Base-by-base conservation (phyloP, 2,329 filamentous ascomycete species). In the Ceratocystis lukuohia region DNA sequence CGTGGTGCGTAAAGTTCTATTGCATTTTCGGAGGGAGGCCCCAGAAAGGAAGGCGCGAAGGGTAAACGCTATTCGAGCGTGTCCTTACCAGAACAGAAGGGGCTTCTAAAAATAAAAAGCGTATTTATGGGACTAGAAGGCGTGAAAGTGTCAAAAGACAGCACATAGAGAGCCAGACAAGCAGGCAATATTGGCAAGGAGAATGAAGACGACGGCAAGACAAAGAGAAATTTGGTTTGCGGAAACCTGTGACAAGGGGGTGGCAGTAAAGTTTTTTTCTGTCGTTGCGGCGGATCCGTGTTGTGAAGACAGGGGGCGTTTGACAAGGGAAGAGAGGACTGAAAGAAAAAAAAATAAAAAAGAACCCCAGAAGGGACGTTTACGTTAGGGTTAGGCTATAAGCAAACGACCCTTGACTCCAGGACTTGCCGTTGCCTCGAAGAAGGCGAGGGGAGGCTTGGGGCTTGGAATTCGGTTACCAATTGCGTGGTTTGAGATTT, bases 211-310 rank as follows among this genome's bases (percentile, higher is more conserved):
- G 37, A 48, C 41, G n/a, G 7, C 44, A 45, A 22, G 44, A 37
- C 30, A 45, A 41, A 30, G 28, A 45, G 22, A 20, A 15, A 25
- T 20, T 17, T 62, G 59, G 44, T 62, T 20, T 44, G 22, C 59
- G 22, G 59, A 28, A 61, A 30, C 37, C 8, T 45, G 61, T 62
- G 44, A 62, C 37, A 62, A 46, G 37, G 44, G 37, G 61, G 61
- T 62, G 37, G n/a, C 61, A 62, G 37, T 33, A 45, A 22, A 20
- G 44, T 15, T 15, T 25, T 56, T 56, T 12, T 33, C 7, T 25
- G 22, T 53, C 6, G 50, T 28, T 30, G 12, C 37, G 61, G 61
- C 37, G 61, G 61, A 62, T 37, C 61, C 37, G 44, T 48, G 25
- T 45, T 4, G 20, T 28, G 22, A 41, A 46, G 46, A 48, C 46